These are phyloP conservation scores for Euclidium syriacum DNA, from an alignment of 345 rosid genomes.

Conservation along the genomic window DNA sequence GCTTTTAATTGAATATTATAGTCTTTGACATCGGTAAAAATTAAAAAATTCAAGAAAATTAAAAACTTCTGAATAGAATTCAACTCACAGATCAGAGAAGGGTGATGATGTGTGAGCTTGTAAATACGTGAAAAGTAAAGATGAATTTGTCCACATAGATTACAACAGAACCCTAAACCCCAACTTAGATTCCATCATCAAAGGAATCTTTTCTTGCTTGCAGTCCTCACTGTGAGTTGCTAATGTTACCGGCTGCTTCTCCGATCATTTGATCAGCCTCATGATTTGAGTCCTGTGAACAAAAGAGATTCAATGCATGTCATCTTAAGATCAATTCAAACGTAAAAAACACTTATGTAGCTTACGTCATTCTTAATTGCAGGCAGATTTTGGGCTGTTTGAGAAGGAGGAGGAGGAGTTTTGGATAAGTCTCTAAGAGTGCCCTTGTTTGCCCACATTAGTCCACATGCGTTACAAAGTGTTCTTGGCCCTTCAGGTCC, in stretches of 20 bases:
- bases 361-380: slow-evolving; percentile 40
- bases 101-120: background rate
- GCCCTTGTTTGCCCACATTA: slow-evolving; percentile 73
- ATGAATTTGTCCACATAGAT: too few species aligned
- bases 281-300: slow-evolving; percentile 33
- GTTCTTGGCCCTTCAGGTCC: slow-evolving; percentile 67
- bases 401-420: slow-evolving; percentile 28
- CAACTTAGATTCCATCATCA: slow-evolving; percentile 2
- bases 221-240: slow-evolving; percentile 30
- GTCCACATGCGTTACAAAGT: slow-evolving; percentile 63
- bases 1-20: background rate
- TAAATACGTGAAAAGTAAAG: background rate
- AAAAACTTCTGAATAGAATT: background rate
- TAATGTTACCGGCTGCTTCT: slow-evolving; percentile 27
- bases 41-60: background rate
- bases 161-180: slow-evolving; percentile 1
- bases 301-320: background rate
- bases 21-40: background rate
- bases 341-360: background rate
- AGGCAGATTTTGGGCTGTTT: slow-evolving; percentile 27
- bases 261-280: slow-evolving; percentile 34
- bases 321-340: slow-evolving; percentile 7
- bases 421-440: slow-evolving; percentile 53
- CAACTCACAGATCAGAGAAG: slow-evolving; percentile 10
- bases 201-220: slow-evolving; percentile 1